Evolutionary conservation across 805 yeast genomes (phyloP).

Genomic region (Dipodascus geniculatus): DNA sequence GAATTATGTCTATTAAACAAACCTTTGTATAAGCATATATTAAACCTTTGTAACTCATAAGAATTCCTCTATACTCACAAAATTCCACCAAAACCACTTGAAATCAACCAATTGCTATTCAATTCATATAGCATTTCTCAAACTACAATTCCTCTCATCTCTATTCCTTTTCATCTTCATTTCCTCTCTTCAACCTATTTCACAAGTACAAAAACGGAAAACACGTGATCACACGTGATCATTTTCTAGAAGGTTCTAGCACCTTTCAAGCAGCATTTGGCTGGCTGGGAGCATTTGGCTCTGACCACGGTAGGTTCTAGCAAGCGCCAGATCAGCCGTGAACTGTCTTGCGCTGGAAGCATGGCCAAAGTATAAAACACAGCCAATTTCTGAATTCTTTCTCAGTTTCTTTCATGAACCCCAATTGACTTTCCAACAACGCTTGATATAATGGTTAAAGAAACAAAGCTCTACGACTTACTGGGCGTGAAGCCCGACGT

Average conservation of each 20-base stretch:
- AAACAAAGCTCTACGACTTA: constrained; percentile 51
- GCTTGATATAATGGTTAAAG: constrained; percentile 60
- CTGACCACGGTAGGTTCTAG: neutral
- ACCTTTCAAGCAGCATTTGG: neutral
- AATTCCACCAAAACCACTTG: too few species aligned
- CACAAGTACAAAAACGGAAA: neutral
- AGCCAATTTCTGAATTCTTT: neutral
- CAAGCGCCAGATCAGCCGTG: neutral
- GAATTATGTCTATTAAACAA: too few species aligned
- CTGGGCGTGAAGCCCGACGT: constrained; percentile 46
- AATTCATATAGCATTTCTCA: neutral
- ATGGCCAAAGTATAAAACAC: neutral
- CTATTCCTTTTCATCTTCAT: too few species aligned
- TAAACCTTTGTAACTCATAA: too few species aligned
- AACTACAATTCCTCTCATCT: too few species aligned
- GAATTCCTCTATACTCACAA: too few species aligned
- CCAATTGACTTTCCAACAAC: too few species aligned
- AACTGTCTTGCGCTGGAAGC: neutral
- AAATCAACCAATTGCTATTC: too few species aligned
- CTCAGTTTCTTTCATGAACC: too few species aligned
- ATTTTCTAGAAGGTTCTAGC: neutral
- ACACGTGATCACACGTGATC: neutral
- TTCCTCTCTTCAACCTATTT: too few species aligned
- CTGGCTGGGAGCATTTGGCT: neutral
- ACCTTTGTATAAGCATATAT: too few species aligned